Percentiles rank a stretch among this genome's conserved stretches.
Conservation (phyloP, 2,329 filamentous ascomycete genomes). For the Cladophialophora bantiana region DNA sequence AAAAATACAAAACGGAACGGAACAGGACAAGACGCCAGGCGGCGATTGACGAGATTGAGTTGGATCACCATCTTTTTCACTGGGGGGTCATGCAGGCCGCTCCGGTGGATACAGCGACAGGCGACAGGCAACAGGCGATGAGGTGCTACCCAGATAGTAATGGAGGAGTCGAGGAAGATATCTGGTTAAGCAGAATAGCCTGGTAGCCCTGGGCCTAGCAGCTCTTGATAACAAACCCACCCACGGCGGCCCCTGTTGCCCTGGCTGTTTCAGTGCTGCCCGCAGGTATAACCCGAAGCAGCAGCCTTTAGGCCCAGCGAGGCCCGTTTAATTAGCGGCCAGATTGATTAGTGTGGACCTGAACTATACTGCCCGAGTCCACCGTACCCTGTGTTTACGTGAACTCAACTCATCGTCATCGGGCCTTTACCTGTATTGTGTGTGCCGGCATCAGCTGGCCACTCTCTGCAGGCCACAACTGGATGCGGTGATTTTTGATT, state of each 20-base stretch:
- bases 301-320: neutral
- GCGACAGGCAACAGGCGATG: too few species aligned
- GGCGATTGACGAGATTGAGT: slow-evolving; percentile 30
- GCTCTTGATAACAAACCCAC: neutral
- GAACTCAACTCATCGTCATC: neutral
- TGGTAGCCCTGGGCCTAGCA: neutral
- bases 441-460: neutral
- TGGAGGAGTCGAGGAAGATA: neutral
- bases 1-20: too few species aligned
- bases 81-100: neutral
- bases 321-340: neutral
- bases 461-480: neutral
- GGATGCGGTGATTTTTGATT: slow-evolving; percentile 1
- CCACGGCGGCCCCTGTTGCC: too few species aligned
- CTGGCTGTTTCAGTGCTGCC: too few species aligned
- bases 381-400: neutral
- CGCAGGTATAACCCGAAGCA: neutral
- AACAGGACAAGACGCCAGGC: neutral
- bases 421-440: neutral
- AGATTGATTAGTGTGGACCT: neutral
- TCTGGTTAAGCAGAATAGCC: slow-evolving; percentile 2
- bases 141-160: neutral
- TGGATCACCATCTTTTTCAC: slow-evolving; percentile 11
- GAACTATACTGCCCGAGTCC: neutral
- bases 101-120: neutral